Conservation (phyloP, 2,329 filamentous ascomycete genomes). For the Fusarium clavum region DNA sequence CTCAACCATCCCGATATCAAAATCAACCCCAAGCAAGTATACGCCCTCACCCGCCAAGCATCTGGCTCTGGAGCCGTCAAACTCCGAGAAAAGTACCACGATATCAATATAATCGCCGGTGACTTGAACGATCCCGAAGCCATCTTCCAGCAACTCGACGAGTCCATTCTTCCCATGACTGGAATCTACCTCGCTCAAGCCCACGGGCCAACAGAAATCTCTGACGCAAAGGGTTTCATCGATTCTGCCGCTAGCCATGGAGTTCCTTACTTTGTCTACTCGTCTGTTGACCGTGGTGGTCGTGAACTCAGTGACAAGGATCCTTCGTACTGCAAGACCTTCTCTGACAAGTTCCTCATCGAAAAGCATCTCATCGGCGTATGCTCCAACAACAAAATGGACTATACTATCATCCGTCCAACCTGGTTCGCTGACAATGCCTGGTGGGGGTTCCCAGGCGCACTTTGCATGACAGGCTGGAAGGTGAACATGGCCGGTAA, state of each 20-base stretch:
- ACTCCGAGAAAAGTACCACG: conserved; percentile 52
- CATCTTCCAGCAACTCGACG: conserved; percentile 56
- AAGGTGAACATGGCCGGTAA: conserved; percentile 44
- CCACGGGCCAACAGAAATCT: conserved; percentile 53
- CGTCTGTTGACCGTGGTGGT: conserved; percentile 72
- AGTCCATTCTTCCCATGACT: conserved; percentile 19
- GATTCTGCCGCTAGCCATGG: conserved; percentile 61
- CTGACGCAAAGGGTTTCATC: conserved; percentile 65
- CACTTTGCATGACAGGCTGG: conserved; percentile 46
- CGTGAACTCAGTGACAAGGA: conserved; percentile 61
- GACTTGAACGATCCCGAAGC: conserved; percentile 61
- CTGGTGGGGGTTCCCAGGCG: conserved; percentile 43
- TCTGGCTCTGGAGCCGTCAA: conserved; percentile 58
- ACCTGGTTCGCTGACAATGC: conserved; percentile 46
- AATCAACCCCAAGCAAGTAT: conserved; percentile 54
- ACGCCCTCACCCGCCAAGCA: conserved; percentile 63
- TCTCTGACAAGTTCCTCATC: conserved; percentile 66
- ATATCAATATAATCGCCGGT: conserved; percentile 65
- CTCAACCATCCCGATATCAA: conserved; percentile 50
- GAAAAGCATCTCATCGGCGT: conserved; percentile 66
- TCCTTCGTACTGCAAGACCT: conserved; percentile 45
- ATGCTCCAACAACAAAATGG: conserved; percentile 33
- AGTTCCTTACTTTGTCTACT: conserved; percentile 70
- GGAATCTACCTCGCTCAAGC: conserved; percentile 44
- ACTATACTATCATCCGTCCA: conserved; percentile 47